A percentile compares a stretch with the other conserved stretches of the same genome.
Evolutionary conservation across 176 grass and related monocot species (phyloP).

Genomic region (Eremochloa ophiuroides): DNA sequence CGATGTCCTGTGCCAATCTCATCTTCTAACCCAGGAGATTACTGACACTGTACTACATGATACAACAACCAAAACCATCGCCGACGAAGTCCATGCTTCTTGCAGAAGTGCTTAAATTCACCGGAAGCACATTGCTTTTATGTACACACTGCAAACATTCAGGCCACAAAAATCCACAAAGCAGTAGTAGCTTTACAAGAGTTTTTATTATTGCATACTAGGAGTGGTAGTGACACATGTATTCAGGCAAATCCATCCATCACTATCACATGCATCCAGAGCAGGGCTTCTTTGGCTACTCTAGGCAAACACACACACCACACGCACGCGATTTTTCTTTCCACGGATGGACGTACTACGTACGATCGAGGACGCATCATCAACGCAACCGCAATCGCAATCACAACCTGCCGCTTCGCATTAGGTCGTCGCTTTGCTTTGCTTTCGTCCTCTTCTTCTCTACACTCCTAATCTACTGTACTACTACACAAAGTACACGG

Average conservation of each 20-base stretch:
- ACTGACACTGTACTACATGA: no score
- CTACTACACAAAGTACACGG: conserved; percentile 24
- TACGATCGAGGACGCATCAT: background rate
- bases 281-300: background rate
- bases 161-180: background rate
- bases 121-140: no score
- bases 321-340: background rate
- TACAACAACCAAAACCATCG: no score
- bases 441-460: background rate
- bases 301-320: background rate
- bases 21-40: no score
- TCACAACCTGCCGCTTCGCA: conserved; percentile 58
- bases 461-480: conserved; percentile 1
- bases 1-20: no score
- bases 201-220: background rate
- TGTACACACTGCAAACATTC: background rate
- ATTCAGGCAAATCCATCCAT: conserved; percentile 4
- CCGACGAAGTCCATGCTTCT: no score
- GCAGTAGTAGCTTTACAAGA: background rate
- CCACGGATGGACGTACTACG: background rate
- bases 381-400: background rate
- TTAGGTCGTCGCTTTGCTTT: conserved; percentile 27
- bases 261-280: conserved; percentile 14
- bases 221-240: background rate
- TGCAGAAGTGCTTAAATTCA: no score